These are phyloP conservation scores for Fusarium cyanostomum DNA, from an alignment of 2,329 filamentous ascomycete genomes.

Conservation along the genomic window DNA sequence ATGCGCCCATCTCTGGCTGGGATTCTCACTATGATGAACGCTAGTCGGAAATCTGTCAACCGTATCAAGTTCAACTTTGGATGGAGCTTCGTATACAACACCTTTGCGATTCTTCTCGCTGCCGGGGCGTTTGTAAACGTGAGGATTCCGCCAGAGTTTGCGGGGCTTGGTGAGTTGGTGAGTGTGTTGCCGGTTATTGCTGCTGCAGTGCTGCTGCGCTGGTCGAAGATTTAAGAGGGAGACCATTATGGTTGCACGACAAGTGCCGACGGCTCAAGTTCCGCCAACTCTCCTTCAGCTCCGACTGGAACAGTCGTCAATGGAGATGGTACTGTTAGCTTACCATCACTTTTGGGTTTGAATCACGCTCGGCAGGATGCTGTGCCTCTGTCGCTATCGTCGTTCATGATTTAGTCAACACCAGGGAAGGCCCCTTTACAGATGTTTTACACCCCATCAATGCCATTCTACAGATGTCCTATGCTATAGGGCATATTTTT, in stretches of 20 bases:
- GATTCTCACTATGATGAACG: constrained; percentile 66
- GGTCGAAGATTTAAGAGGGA: constrained; percentile 35
- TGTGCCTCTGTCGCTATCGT: constrained; percentile 24
- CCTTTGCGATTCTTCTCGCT: constrained; percentile 72
- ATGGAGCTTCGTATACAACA: constrained; percentile 77
- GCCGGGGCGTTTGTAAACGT: constrained; percentile 69
- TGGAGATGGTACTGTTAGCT: background rate
- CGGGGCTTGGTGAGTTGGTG: constrained; percentile 76
- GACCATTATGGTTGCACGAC: background rate
- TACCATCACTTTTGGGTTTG: background rate
- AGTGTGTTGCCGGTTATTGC: constrained; percentile 76
- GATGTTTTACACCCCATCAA: constrained; percentile 3
- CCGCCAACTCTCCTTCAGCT: constrained; percentile 7
- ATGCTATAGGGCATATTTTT: background rate
- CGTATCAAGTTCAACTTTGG: constrained; percentile 74
- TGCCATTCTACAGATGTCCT: constrained; percentile 16
- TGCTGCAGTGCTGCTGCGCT: constrained; percentile 40
- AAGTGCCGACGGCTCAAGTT: background rate
- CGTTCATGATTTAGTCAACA: constrained; percentile 6
- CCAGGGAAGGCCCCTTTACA: constrained; percentile 3
- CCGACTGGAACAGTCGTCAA: background rate
- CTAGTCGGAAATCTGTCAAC: constrained; percentile 55
- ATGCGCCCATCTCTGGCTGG: constrained; percentile 65
- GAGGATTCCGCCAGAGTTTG: constrained; percentile 67
- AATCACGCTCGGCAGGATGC: constrained; percentile 6